Base-by-base conservation (phyloP, 2,329 filamentous ascomycete species). In the Penicillium sp. region DNA sequence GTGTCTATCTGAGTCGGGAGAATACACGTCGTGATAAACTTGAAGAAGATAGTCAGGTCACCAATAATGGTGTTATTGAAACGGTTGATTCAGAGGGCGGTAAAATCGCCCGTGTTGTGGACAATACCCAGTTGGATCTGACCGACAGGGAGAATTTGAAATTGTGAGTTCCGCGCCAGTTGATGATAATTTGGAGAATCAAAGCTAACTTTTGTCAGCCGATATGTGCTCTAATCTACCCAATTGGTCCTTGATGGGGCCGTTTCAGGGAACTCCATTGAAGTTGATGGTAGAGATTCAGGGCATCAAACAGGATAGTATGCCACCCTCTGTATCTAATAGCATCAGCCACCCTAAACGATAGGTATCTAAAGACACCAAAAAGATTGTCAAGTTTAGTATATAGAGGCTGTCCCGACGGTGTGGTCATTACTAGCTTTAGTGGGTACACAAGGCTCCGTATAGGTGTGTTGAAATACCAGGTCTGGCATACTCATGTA, bases 1-100 rank as follows among this genome's bases (percentile, higher is more conserved):
- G 76, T 6, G 71, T 68, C 45, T 75, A 78, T 50, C 57, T 79
- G n/a, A 68, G 62, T 13, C 67, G 66, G 34, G 71, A 77, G 45
- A 79, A 79, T 47, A 71, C 65, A 52, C 71, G 71, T 29, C 67
- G 75, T 2, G 74, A 79, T 45, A 49, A 47, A 5, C 57, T 71
- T 3, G 58, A 60, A 16, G 48, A 60, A 16, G 43, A 27, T 29
- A 63, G 54, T 24, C 53, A 55, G 16, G 60, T 67, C 8, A 55
- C 56, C 27, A 63, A 63, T 48, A 60, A 62, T 49, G 68, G 68
- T 0, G 57, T 71, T 7, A 62, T 71, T 14, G 69, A 55, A 21
- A 57, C 44, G 3, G n/a, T 52, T 4, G 57, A 57, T 43, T 57
- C 54, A 34, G 64, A 67, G 24, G 71, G 71, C 4, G 61, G 61